Conservation (phyloP, 202 grass and related monocot genomes). For the Digitaria exilis region DNA sequence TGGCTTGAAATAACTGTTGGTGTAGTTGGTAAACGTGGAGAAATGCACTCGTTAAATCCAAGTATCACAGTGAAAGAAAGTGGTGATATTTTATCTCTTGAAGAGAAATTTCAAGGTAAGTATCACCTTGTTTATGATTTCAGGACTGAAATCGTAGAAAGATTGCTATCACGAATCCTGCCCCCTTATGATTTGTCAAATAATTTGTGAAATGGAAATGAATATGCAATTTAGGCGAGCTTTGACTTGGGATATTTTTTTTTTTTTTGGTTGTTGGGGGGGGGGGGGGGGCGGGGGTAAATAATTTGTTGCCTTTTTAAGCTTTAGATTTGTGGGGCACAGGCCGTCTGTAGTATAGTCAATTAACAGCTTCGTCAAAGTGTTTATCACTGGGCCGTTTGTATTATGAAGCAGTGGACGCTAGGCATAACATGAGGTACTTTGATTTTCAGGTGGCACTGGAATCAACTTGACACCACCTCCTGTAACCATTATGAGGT, state of each 20-base stretch:
- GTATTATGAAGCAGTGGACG: background rate
- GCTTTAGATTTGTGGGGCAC: background rate
- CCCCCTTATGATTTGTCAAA: background rate
- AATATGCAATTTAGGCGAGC: background rate
- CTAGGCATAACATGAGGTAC: background rate
- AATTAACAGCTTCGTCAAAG: background rate
- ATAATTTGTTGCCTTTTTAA: background rate
- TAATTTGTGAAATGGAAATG: background rate
- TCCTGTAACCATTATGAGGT: conserved; percentile 86
- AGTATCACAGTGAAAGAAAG: conserved; percentile 98
- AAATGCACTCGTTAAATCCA: conserved; percentile 86
- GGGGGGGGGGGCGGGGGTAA: no score
- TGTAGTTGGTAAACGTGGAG: conserved; percentile 72
- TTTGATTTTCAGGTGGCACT: conserved; percentile 74
- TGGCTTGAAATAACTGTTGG: conserved; percentile 95
- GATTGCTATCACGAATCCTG: background rate
- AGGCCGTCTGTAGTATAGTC: background rate
- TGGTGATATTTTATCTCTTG: conserved; percentile 93
- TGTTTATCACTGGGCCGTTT: background rate
- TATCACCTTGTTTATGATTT: background rate
- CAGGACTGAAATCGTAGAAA: background rate
- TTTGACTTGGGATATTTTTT: background rate
- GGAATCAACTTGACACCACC: conserved; percentile 98
- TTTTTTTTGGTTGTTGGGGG: no score
- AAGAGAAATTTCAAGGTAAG: conserved; percentile 98